phyloP scores from a whole-genome alignment of 495 filamentous ascomycete genomes.

The Talaromyces nanjingensis region DNA sequence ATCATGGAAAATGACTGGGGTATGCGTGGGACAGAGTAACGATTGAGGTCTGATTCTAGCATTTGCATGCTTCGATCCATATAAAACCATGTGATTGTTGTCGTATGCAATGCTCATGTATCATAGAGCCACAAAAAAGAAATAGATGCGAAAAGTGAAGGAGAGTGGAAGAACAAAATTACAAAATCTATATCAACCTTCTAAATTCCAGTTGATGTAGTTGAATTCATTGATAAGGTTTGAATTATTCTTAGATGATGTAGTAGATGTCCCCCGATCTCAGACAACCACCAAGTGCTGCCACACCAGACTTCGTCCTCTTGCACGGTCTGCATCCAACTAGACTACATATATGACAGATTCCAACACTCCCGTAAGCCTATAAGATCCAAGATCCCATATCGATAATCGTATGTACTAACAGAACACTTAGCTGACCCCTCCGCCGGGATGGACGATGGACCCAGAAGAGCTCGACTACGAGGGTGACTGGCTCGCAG shows the following conservation, averaged over 20 bases:
- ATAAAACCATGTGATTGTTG: background rate
- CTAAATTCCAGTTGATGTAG: background rate
- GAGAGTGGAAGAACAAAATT: background rate
- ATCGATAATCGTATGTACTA: too few species aligned
- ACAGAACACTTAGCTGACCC: too few species aligned
- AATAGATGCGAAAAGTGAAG: background rate
- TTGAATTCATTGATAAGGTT: background rate
- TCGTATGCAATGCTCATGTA: background rate
- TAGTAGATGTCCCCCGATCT: background rate
- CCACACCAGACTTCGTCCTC: too few species aligned
- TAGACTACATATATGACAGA: too few species aligned
- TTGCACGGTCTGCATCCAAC: too few species aligned
- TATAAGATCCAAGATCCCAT: too few species aligned
- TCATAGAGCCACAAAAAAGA: constrained; percentile 2
- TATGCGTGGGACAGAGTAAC: background rate
- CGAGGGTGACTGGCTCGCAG: too few species aligned
- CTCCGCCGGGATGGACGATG: too few species aligned
- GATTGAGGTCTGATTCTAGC: background rate
- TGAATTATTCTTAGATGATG: background rate
- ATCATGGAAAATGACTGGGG: background rate
- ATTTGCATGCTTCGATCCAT: background rate
- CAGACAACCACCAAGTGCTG: too few species aligned
- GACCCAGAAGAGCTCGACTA: too few species aligned
- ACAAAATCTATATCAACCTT: background rate
- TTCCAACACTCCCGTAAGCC: too few species aligned